Conservation (phyloP, 2,329 filamentous ascomycete genomes). For the Venturia asperata region DNA sequence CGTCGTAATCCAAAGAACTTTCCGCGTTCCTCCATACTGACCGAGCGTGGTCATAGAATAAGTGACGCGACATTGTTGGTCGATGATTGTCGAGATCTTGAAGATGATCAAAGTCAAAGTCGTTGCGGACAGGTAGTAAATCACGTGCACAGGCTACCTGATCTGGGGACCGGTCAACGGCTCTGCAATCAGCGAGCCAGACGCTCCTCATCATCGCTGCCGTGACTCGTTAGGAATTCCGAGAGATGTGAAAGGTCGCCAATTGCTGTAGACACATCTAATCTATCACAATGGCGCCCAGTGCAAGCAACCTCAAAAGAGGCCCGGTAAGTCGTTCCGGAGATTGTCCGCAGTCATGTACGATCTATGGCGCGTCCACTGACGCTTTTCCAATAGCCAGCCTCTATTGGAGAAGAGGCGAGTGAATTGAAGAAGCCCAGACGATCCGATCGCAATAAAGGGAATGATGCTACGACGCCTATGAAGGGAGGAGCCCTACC, state of each 20-base stretch:
- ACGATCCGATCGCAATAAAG: constrained; percentile 65
- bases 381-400: constrained; percentile 4
- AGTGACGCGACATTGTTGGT: too few species aligned
- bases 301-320: constrained; percentile 17
- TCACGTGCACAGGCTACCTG: not conserved
- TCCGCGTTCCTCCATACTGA: too few species aligned
- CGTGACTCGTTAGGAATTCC: not conserved
- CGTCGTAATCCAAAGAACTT: too few species aligned
- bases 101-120: too few species aligned
- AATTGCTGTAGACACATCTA: not conserved
- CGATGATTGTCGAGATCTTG: too few species aligned
- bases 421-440: constrained; percentile 64
- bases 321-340: constrained; percentile 13
- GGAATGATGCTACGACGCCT: constrained; percentile 35
- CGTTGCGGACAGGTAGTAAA: not conserved
- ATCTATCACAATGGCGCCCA: constrained; percentile 7
- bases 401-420: constrained; percentile 16
- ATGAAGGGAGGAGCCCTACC: constrained; percentile 49
- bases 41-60: too few species aligned
- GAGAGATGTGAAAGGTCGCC: not conserved
- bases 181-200: not conserved
- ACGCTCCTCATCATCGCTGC: not conserved
- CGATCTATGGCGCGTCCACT: not conserved
- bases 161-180: not conserved
- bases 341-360: not conserved